phyloP scores from a whole-genome alignment of 2,329 filamentous ascomycete genomes.

The Hypoxylon sp. region DNA sequence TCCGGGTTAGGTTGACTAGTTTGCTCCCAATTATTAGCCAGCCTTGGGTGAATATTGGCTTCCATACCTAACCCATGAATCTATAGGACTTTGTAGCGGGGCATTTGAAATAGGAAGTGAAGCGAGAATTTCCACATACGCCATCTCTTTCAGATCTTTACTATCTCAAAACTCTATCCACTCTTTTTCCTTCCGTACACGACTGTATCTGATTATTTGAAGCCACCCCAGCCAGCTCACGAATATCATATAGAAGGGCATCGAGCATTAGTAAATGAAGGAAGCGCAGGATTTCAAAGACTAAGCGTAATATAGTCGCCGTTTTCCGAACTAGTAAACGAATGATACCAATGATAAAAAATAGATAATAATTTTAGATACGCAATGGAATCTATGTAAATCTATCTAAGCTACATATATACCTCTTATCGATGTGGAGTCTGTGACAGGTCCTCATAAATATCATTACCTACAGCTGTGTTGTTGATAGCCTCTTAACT shows the following conservation, averaged over 20 bases:
- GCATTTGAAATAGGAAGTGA: constrained; percentile 29
- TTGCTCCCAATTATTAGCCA: constrained; percentile 8
- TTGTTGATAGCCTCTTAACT: too few species aligned
- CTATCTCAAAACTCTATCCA: constrained; percentile 30
- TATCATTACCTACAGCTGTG: too few species aligned
- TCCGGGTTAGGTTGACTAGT: constrained; percentile 13
- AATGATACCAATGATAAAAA: constrained; percentile 40
- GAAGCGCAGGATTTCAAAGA: constrained; percentile 23
- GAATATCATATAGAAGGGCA: constrained; percentile 39
- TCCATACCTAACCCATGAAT: constrained; percentile 14
- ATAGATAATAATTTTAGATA: constrained; percentile 31
- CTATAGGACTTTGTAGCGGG: constrained; percentile 17
- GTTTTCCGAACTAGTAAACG: constrained; percentile 41
- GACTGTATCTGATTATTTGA: constrained; percentile 39
- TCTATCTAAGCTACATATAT: background rate
- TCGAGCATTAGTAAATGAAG: constrained; percentile 43
- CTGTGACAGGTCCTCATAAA: background rate
- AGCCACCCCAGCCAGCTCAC: constrained; percentile 23
- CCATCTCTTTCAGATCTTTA: constrained; percentile 30
- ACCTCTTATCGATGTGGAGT: background rate
- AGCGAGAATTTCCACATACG: constrained; percentile 23
- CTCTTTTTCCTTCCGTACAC: constrained; percentile 49
- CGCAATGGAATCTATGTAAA: background rate
- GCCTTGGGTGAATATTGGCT: constrained; percentile 3
- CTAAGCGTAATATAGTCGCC: constrained; percentile 31